These are phyloP conservation scores for Aspergillus ochraceoroseus DNA, from an alignment of 2,329 filamentous ascomycete genomes.

Conservation along the genomic window DNA sequence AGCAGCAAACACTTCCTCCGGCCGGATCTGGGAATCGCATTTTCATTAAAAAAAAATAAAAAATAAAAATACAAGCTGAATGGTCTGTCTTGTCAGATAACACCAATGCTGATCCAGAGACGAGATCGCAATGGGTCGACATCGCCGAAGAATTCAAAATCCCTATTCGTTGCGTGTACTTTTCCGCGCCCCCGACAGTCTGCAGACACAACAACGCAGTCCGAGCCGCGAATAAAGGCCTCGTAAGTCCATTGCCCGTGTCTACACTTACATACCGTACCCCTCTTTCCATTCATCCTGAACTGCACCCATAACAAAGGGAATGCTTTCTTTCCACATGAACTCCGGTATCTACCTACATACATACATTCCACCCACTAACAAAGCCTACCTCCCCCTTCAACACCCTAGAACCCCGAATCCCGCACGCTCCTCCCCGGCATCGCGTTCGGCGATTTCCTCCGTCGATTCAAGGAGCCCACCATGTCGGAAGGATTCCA, in stretches of 20 bases:
- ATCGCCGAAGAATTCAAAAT: constrained; percentile 66
- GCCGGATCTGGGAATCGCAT: not conserved
- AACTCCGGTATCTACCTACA: not conserved
- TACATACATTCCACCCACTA: constrained; percentile 1
- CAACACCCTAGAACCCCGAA: constrained; percentile 63
- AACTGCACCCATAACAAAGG: no score
- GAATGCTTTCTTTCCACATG: constrained; percentile 2
- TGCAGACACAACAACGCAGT: constrained; percentile 85
- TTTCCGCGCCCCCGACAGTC: constrained; percentile 65
- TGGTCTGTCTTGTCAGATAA: constrained; percentile 63
- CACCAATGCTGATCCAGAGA: constrained; percentile 81
- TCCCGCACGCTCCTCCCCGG: constrained; percentile 66
- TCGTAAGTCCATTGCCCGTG: no score
- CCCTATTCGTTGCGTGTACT: constrained; percentile 79
- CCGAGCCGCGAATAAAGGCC: constrained; percentile 56
- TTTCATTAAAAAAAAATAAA: no score
- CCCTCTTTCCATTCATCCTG: not conserved
- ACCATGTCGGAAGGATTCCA: constrained; percentile 72
- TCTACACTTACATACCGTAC: not conserved
- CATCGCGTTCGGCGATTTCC: constrained; percentile 74
- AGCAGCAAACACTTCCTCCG: constrained; percentile 9
- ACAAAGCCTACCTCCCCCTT: not conserved
- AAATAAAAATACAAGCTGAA: no score
- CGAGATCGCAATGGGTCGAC: constrained; percentile 70
- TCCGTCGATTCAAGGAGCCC: constrained; percentile 68